Conservation (phyloP, 345 rosid species). For the Durio zibethinus region DNA sequence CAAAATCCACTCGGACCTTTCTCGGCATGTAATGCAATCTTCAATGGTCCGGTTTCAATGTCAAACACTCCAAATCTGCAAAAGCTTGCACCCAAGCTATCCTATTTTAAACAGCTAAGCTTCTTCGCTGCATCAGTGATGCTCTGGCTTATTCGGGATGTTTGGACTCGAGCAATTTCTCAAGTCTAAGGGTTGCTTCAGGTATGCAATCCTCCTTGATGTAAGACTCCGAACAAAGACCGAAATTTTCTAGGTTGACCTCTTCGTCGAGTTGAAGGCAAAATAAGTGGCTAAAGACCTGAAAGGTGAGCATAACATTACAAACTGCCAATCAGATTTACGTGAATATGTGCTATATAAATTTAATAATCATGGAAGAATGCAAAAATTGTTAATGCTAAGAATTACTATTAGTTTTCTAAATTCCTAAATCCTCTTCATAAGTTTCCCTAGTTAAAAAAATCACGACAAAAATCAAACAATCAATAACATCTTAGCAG, state of each 20-base stretch:
- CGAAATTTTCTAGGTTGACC: conserved; percentile 70
- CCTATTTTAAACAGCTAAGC: conserved; percentile 51
- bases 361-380: not conserved
- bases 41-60: not conserved
- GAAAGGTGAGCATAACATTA: not conserved
- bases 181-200: conserved; percentile 42
- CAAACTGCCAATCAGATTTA: not conserved
- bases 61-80: not conserved
- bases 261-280: conserved; percentile 84
- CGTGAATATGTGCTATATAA: not conserved
- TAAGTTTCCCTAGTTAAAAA: not conserved
- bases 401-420: not conserved
- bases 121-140: conserved; percentile 57
- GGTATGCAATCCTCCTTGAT: conserved; percentile 42
- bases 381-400: not conserved
- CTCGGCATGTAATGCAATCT: not conserved
- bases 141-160: conserved; percentile 53
- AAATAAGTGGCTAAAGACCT: conserved; percentile 70
- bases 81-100: not conserved
- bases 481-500: not conserved
- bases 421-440: not conserved
- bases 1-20: not conserved
- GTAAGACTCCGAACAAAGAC: conserved; percentile 46
- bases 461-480: not conserved
- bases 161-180: conserved; percentile 49